Percentiles rank a stretch among this genome's conserved stretches.
phyloP scores from a whole-genome alignment of 2,329 filamentous ascomycete species.

The Cladosporium velox region DNA sequence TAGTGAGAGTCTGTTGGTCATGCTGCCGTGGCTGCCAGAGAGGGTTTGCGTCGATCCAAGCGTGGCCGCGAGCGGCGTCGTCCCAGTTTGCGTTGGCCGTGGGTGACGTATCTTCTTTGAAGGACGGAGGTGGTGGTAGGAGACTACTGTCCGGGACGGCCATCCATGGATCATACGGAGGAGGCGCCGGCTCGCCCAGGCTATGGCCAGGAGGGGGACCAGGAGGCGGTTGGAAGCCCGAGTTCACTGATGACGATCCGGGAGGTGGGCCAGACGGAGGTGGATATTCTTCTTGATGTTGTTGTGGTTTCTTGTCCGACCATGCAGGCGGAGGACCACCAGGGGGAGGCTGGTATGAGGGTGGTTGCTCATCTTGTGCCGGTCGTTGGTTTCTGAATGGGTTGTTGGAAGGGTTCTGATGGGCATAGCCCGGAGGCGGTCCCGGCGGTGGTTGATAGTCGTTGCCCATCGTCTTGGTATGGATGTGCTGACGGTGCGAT shows the following conservation, averaged over 20 bases:
- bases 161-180: constrained; percentile 70
- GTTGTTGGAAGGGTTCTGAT: constrained; percentile 24
- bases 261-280: constrained; percentile 28
- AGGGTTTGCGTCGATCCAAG: constrained; percentile 65
- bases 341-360: constrained; percentile 35
- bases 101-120: constrained; percentile 66
- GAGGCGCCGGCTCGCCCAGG: constrained; percentile 45
- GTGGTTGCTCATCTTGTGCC: constrained; percentile 21
- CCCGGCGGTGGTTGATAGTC: constrained; percentile 36
- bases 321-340: constrained; percentile 35
- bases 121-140: constrained; percentile 70
- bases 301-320: constrained; percentile 22
- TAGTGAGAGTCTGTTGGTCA: constrained; percentile 42
- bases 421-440: constrained; percentile 33
- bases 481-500: neutral
- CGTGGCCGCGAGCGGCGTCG: constrained; percentile 64
- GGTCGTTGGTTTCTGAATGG: constrained; percentile 23
- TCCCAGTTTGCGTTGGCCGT: constrained; percentile 68
- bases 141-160: constrained; percentile 72
- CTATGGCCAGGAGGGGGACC: constrained; percentile 23
- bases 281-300: constrained; percentile 22
- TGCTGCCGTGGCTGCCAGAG: constrained; percentile 55
- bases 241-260: constrained; percentile 38
- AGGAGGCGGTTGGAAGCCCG: constrained; percentile 35
- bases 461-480: constrained; percentile 24